A percentile compares a stretch with the other conserved stretches of the same genome.
phyloP scores from a whole-genome alignment of 306 rosid genomes.

The Abrus pulchellus region DNA sequence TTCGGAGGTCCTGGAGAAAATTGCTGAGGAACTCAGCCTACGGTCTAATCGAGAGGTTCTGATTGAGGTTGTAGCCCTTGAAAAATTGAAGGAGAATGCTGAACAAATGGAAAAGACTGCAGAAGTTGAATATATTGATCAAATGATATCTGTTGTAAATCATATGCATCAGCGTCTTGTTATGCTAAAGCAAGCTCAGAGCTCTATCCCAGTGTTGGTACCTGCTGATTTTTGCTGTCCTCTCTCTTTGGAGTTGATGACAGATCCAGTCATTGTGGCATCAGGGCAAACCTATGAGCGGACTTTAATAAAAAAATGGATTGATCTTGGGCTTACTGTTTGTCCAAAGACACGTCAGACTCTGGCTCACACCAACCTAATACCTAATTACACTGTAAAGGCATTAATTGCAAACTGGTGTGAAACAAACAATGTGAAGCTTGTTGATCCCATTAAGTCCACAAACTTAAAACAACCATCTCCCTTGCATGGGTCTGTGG shows the following conservation, averaged over 20 bases:
- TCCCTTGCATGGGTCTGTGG: conserved; percentile 56
- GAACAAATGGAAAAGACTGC: conserved; percentile 68
- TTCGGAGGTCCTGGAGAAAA: conserved; percentile 62
- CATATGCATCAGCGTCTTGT: conserved; percentile 62
- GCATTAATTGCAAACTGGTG: conserved; percentile 82
- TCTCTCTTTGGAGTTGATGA: conserved; percentile 89
- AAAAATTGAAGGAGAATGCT: conserved; percentile 74
- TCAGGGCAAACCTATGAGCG: conserved; percentile 95
- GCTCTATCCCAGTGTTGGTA: conserved; percentile 63
- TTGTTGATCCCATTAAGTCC: conserved; percentile 63
- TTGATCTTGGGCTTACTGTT: conserved; percentile 74
- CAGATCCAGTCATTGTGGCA: conserved; percentile 90
- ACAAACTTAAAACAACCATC: conserved; percentile 57
- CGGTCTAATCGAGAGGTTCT: conserved; percentile 73
- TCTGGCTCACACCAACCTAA: conserved; percentile 70
- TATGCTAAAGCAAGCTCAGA: conserved; percentile 64
- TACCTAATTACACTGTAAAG: conserved; percentile 77
- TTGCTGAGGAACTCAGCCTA: conserved; percentile 63
- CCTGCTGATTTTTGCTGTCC: conserved; percentile 92
- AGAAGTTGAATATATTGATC: conserved; percentile 74
- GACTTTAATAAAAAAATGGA: conserved; percentile 79
- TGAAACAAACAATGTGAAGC: conserved; percentile 79
- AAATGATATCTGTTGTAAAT: conserved; percentile 62
- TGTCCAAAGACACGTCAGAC: conserved; percentile 91
- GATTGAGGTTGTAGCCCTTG: conserved; percentile 80